Evolutionary conservation across 768 basidiomycete genomes (phyloP), one percentile per base, ranked within the genome.

Genomic region (Suillus clintonianus): DNA sequence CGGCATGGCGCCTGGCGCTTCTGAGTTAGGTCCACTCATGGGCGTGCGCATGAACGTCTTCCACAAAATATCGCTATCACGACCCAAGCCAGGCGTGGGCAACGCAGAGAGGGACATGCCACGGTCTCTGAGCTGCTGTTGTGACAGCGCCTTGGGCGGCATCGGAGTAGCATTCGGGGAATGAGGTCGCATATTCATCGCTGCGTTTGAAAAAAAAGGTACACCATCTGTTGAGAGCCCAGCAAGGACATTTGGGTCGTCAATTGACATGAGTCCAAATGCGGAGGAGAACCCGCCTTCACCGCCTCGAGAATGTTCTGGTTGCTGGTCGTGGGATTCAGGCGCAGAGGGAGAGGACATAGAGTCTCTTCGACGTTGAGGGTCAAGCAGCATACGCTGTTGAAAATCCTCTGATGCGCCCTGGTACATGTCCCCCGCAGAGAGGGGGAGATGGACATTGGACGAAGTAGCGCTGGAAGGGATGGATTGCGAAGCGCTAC

Each of bases 241-340:
- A 0, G 89, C 86, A 42, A 92, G 79, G 9, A 88, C 86, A 60
- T 83, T 83, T 1, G 87, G 85, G 70, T 93, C 91, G 62, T 92
- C 91, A 58, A 94, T 81, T 22, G 86, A 86, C 87, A 94, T 85
- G 59, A 89, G 80, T 9, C 89, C 91, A 71, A 94, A 92, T 1
- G 87, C 88, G 27, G 82, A 83, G 5, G 83, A 85, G 69, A 89
- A 84, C 1, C 77, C 80, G 32, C 77, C 79, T 62, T 83, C 80
- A 22, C 71, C 66, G 7, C 30, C 65, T 0, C 62, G 72, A 17
- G 66, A 48, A 37, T 34, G 61, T 58, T 64, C 36, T 43, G 53
- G 17, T 22, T 65, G 72, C 22, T 66, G 68, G 22, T 50, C 34
- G 32, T 62, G 39, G 32, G 45, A 62, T 63, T 65, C 64, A 30